Percentiles rank a stretch among this genome's conserved stretches.
phyloP scores from a whole-genome alignment of 805 yeast genomes.

The Nakazawaea wyomingensis region DNA sequence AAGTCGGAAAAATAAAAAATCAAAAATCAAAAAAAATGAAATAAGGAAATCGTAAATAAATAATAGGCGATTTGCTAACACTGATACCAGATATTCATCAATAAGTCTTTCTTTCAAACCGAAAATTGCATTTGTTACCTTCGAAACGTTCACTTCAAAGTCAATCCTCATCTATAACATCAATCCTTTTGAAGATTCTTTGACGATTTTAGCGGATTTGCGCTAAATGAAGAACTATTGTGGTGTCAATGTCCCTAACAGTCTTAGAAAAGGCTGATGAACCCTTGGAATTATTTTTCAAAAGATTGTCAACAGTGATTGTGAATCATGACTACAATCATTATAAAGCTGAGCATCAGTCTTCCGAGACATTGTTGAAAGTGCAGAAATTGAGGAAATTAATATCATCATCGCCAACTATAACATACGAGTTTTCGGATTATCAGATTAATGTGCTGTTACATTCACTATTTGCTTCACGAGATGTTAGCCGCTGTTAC shows the following conservation, averaged over 20 bases:
- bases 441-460: not conserved
- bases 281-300: not conserved
- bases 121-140: too few species aligned
- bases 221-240: not conserved
- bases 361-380: not conserved
- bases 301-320: not conserved
- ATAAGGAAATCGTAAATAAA: too few species aligned
- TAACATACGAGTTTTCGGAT: conserved; percentile 2
- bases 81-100: too few species aligned
- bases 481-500: conserved; percentile 3
- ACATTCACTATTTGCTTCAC: conserved; percentile 2
- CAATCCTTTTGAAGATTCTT: too few species aligned
- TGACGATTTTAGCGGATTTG: too few species aligned
- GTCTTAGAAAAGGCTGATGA: not conserved
- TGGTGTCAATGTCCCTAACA: not conserved
- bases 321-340: conserved; percentile 1
- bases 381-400: conserved; percentile 1
- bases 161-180: too few species aligned
- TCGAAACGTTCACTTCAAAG: too few species aligned
- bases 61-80: too few species aligned
- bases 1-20: too few species aligned
- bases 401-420: not conserved
- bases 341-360: conserved; percentile 3
- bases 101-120: too few species aligned
- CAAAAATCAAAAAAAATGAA: too few species aligned